Evolutionary conservation across 306 rosid genomes (phyloP).

Genomic region (Trifolium subterraneum): DNA sequence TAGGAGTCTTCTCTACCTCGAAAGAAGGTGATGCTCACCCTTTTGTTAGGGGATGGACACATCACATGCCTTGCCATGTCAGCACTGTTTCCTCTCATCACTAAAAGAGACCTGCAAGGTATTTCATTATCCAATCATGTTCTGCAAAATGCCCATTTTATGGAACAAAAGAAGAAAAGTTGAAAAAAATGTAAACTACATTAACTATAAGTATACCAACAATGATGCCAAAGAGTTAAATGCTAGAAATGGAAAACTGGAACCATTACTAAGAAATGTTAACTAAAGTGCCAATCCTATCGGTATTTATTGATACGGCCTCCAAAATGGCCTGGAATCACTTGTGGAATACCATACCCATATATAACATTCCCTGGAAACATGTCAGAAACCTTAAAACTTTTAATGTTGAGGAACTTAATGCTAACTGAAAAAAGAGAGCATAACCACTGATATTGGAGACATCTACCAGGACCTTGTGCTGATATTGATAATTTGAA

Average conservation of each 20-base stretch:
- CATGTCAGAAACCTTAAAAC: conserved; percentile 8
- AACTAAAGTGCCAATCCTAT: conserved; percentile 18
- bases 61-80: conserved; percentile 85
- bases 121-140: conserved; percentile 28
- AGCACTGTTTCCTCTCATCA: conserved; percentile 87
- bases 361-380: conserved; percentile 2
- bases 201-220: not conserved
- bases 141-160: conserved; percentile 5
- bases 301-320: conserved; percentile 7
- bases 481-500: conserved; percentile 13
- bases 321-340: conserved; percentile 8
- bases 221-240: conserved; percentile 6
- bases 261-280: not conserved
- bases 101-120: conserved; percentile 75
- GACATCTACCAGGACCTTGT: not conserved
- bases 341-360: not conserved
- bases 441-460: conserved; percentile 12
- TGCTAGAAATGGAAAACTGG: conserved; percentile 18
- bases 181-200: too few species aligned
- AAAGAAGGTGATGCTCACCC: conserved; percentile 77
- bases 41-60: conserved; percentile 68
- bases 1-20: conserved; percentile 58
- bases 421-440: conserved; percentile 17
- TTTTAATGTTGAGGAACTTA: conserved; percentile 16
- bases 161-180: too few species aligned